A percentile compares a stretch with the other conserved stretches of the same genome.
phyloP scores from a whole-genome alignment of 169 alveolate species.

The Plasmodium gallinaceum region DNA sequence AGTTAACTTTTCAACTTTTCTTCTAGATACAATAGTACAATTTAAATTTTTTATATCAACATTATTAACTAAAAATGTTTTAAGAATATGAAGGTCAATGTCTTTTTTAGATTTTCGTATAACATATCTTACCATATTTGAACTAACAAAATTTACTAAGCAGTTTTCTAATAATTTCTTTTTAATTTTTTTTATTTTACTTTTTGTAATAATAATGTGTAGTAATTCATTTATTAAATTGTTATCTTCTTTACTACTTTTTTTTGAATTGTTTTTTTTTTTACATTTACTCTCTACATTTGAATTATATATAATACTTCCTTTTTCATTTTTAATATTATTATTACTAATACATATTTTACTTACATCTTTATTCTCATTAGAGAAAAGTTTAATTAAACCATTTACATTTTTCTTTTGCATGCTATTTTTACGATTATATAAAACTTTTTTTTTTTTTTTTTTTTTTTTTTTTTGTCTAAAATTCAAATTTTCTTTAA shows the following conservation, averaged over 20 bases:
- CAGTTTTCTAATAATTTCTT: slow-evolving; percentile 1
- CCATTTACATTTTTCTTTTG: too few species aligned
- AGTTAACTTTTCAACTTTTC: slow-evolving; percentile 20
- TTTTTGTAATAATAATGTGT: slow-evolving; percentile 28
- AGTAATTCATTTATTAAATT: slow-evolving; percentile 7
- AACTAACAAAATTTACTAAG: slow-evolving; percentile 8
- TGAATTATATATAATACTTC: too few species aligned
- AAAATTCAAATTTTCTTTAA: too few species aligned
- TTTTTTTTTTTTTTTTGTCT: too few species aligned
- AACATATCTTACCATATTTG: slow-evolving; percentile 17
- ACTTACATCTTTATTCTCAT: too few species aligned
- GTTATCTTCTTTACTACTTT: not conserved
- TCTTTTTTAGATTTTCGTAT: slow-evolving; percentile 26
- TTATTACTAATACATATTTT: too few species aligned
- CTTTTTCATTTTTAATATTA: too few species aligned
- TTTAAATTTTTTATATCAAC: slow-evolving; percentile 32
- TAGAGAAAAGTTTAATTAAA: too few species aligned
- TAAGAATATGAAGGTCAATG: slow-evolving; percentile 8
- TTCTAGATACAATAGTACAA: slow-evolving; percentile 15
- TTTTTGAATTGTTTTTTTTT: not conserved
- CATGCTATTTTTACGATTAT: too few species aligned
- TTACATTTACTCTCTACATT: too few species aligned
- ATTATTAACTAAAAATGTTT: slow-evolving; percentile 9
- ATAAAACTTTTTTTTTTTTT: too few species aligned
- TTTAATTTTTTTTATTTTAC: slow-evolving; percentile 22